Evolutionary conservation across 2,329 filamentous ascomycete genomes (phyloP), one percentile per base, ranked within the genome.

Genomic region (Neofusicoccum umdonicola): DNA sequence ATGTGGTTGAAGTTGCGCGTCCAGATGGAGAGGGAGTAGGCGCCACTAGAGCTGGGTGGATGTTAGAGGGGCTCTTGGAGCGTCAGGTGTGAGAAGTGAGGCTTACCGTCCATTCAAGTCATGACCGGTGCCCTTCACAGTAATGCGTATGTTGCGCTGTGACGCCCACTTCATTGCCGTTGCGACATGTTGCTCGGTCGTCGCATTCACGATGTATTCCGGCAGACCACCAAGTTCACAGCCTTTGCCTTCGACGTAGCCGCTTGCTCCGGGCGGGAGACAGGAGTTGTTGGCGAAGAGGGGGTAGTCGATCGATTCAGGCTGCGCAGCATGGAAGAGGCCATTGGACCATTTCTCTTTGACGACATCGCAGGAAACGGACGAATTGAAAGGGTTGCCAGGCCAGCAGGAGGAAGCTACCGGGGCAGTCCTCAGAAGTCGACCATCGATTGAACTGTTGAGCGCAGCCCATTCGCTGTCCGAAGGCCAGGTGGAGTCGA

Each of bases 401-500:
- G 71, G 80, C 76, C 71, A 78, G 65, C 75, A 77, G 1, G 73
- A 73, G 0, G 74, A 75, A 69, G 78, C 81, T 35, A 80, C 78
- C 67, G 83, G 79, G 66, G 73, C 39, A 31, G 83, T 75, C 17
- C 37, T n/a, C 62, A 84, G 69, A 17, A 85, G 76, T 31, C 73
- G 72, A 4, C 82, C 82, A 11, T 71, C 73, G 27, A 81, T 71
- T 3, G 80, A 78, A 12, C 74, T 69, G 71, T 85, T 84, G 63
- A 87, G 77, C 11, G 68, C 68, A 8, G 69, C 65, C 84, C 84
- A 87, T 15, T 73, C 72, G 1, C 73, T 68, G 13, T 77, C 66
- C 0, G 78, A 79, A 0, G 85, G 85, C 85, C 84, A 87, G 48
- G 70, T 69, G 11, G 72, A 19, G 15, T 79, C 78, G 22, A 76